phyloP scores from a whole-genome alignment of 2,329 filamentous ascomycete species.

The Monilinia laxa region DNA sequence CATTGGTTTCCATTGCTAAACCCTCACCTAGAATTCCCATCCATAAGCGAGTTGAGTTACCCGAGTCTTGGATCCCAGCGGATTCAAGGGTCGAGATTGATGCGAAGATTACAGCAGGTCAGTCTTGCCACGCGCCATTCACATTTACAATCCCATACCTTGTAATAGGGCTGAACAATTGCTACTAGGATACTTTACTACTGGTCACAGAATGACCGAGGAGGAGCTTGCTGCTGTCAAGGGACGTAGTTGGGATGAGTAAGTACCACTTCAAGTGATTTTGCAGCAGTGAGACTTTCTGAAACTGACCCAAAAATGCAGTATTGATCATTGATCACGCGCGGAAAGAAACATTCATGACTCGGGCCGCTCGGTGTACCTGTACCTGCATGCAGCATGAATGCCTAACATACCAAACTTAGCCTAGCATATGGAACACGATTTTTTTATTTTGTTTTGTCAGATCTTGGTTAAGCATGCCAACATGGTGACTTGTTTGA shows the following conservation, averaged over 20 bases:
- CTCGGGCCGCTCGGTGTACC: constrained; percentile 27
- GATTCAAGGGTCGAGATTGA: constrained; percentile 98
- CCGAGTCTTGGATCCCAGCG: constrained; percentile 88
- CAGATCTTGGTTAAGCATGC: constrained; percentile 20
- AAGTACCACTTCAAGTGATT: constrained; percentile 40
- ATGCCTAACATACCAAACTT: constrained; percentile 24
- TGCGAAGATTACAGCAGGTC: constrained; percentile 94
- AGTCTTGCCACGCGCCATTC: constrained; percentile 26
- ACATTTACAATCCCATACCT: constrained; percentile 8
- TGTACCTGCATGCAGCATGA: constrained; percentile 23
- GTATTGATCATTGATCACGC: constrained; percentile 41
- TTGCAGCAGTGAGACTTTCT: constrained; percentile 31
- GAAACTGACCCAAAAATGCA: constrained; percentile 35
- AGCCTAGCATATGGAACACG: constrained; percentile 20
- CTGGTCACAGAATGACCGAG: constrained; percentile 82
- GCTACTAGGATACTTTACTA: constrained; percentile 69
- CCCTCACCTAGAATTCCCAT: constrained; percentile 68
- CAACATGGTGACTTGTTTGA: constrained; percentile 23
- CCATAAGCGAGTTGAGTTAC: constrained; percentile 84
- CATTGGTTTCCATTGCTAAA: constrained; percentile 21
- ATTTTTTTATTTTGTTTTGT: constrained; percentile 11
- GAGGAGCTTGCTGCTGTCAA: constrained; percentile 84
- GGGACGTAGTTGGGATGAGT: constrained; percentile 89
- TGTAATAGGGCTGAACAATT: constrained; percentile 39
- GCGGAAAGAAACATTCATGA: constrained; percentile 24